These are phyloP conservation scores for Achlya hypogyna DNA, from an alignment of 352 stramenopile genomes.

Conservation along the genomic window DNA sequence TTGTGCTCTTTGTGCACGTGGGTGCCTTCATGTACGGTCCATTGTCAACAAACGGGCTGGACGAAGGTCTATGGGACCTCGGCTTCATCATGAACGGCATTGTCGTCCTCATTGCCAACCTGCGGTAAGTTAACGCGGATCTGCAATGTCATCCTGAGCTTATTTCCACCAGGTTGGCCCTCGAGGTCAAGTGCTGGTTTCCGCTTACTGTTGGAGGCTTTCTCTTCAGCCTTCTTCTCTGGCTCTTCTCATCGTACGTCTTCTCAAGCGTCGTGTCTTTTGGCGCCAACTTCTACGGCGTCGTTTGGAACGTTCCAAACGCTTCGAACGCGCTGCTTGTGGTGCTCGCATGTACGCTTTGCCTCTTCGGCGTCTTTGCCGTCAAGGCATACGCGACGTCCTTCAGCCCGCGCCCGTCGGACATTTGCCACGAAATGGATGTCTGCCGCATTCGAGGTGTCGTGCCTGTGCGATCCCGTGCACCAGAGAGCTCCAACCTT, in stretches of 20 bases:
- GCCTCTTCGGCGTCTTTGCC: neutral
- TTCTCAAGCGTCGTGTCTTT: slow-evolving; percentile 45
- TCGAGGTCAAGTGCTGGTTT: slow-evolving; percentile 37
- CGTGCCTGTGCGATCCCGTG: neutral
- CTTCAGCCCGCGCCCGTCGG: neutral
- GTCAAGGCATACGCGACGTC: slow-evolving; percentile 7
- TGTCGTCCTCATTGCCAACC: slow-evolving; percentile 47
- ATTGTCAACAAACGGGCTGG: slow-evolving; percentile 36
- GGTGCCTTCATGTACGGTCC: slow-evolving; percentile 34
- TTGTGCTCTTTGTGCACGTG: slow-evolving; percentile 40
- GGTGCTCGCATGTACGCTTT: neutral
- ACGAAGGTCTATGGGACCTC: slow-evolving; percentile 62
- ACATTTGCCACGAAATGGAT: slow-evolving; percentile 19
- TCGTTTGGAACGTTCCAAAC: slow-evolving; percentile 31
- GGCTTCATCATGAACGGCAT: slow-evolving; percentile 55
- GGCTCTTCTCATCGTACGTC: slow-evolving; percentile 32
- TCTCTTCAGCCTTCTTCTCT: slow-evolving; percentile 38
- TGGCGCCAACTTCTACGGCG: slow-evolving; percentile 51
- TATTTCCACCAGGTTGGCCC: slow-evolving; percentile 22
- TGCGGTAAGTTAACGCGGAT: slow-evolving; percentile 10
- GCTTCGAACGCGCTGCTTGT: slow-evolving; percentile 33
- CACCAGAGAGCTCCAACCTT: neutral
- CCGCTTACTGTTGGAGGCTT: slow-evolving; percentile 11
- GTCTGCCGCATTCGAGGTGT: neutral
- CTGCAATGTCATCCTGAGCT: neutral